Evolutionary conservation across 305 asterid species (phyloP), one percentile per base, ranked within the genome.

Genomic region (Rubia peregrina): DNA sequence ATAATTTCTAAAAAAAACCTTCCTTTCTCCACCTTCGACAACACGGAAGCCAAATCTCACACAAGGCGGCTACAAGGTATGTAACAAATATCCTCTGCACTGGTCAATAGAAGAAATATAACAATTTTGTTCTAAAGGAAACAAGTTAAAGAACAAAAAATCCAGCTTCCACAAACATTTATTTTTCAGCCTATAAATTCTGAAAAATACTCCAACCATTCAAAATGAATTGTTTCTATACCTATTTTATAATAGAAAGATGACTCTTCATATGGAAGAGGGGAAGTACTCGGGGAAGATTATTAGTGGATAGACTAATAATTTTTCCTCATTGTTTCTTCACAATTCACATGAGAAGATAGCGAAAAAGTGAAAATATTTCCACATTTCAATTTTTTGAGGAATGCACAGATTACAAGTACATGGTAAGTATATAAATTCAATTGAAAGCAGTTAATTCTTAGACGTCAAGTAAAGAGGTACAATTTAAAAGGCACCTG

Each of bases 31-130:
- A 75, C 74, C 77, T 81, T 69, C 75, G 85, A 76, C 85, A 57
- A 76, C 85, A 57, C 44, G 93, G 90, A 79, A 89, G 85, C 98
- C 98, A 88, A 81, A 91, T 82, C 83, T 89, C 95, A 71, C 89
- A 90, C 84, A 91, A 71, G 69, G 96, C 94, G 1, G 94, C 96
- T 55, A 80, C 86, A 73, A 81, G 66, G 77, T 88, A 88, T 83
- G 95, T 91, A 75, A 88, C 73, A 72, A 95, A 90, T 82, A 91
- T 91, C 82, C 98, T 89, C 96, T 91, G 84, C 48, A 68, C 57
- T 73, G 73, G 65, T 66, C 70, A 38, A 66, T 61, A 51, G 43
- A 62, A 60, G 17, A 51, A 65, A 56, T 19, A 61, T 61, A 21
- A 72, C 48, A 24, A 33, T 5, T 71, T 33, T 48, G 1, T 63